Evolutionary conservation across 306 rosid genomes (phyloP), one percentile per base, ranked within the genome.

Genomic region (Erythrophleum fordii): DNA sequence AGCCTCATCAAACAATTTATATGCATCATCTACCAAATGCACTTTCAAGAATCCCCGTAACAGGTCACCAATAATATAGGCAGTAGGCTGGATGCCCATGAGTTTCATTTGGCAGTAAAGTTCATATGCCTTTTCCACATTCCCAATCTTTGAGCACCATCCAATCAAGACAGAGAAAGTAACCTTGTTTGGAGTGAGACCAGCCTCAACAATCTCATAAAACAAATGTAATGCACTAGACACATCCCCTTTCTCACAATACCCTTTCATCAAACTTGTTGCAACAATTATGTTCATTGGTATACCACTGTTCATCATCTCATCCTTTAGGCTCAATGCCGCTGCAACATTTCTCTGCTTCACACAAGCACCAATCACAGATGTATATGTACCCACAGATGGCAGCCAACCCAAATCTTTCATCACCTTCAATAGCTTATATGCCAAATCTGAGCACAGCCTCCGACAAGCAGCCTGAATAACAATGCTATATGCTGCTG

Each of bases 291-390:
- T 73, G 82, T 87, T 85, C 76, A 89, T 41, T 2, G 87, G 84
- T n/a, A 74, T 44, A 61, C 96, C 87, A 23, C 85, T 82, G 53
- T 77, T 76, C 42, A 86, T 71, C 98, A 94, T 94, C 78, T 91
- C 94, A 83, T 92, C 94, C 85, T 79, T 94, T 31, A 91, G 69
- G 82, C 84, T 80, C 80, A 86, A 28, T 22, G 93, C 98, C 64
- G 83, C 90, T 12, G 22, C 68, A 86, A 94, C 6, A 83, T 91
- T 87, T 56, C 94, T 82, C 82, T 85, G 82, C 90, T 90, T 92
- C 61, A 86, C 94, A 83, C 91, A 90, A 72, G 91, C 86, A 80
- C 78, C 34, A 34, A 92, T 81, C 20, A 88, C 90, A 83, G 79
- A 8, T 2, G 81, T 85, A 85, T 85, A 89, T 0, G 88, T 84